Evolutionary conservation across 2,329 filamentous ascomycete genomes (phyloP), one percentile per base, ranked within the genome.

Genomic region (Lecanicillium sp.): DNA sequence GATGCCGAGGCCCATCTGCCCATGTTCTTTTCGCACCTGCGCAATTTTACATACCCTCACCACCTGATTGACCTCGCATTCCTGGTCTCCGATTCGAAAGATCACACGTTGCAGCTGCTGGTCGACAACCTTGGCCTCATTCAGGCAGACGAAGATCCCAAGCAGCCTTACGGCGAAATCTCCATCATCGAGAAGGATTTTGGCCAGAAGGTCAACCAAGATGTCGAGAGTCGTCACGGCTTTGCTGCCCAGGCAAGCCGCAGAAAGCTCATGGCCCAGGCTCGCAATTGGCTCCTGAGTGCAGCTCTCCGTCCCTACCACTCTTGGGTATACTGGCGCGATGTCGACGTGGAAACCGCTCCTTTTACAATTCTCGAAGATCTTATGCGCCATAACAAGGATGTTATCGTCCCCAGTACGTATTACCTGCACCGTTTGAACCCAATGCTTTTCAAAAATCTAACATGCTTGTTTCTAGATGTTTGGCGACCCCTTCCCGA

Each of bases 111-210:
- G 28, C 64, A 78, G 22, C 72, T 92, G 33, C 73, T 98, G 36
- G 78, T 81, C 5, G 69, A 84, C 42, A 80, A 84, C 52, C 67
- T 98, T 38, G 77, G 87, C 49, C 77, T 80, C 29, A 73, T 96
- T 12, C 92, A 98, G 64, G 79, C 77, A 17, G 77, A 92, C 44
- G 71, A 81, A 17, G 85, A 96, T 50, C 79, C 82, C 10, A 81
- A 79, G 50, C 81, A 89, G 62, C 81, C 84, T 13, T 98, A 89
- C 56, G 92, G 92, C 44, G 92, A 98, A 65, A 92, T 98, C 42
- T 95, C 87, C 1, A 92, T 98, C 44, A 89, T 98, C 48, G 87
- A 97, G 65, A 98, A 98, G 66, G 90, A 98, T 60, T 98, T 98
- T 67, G 92, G 92, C 3, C 92, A 98, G 60, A 90, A 90, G 59